phyloP scores from a whole-genome alignment of 805 yeast genomes.

The Candida palmyrensis region DNA sequence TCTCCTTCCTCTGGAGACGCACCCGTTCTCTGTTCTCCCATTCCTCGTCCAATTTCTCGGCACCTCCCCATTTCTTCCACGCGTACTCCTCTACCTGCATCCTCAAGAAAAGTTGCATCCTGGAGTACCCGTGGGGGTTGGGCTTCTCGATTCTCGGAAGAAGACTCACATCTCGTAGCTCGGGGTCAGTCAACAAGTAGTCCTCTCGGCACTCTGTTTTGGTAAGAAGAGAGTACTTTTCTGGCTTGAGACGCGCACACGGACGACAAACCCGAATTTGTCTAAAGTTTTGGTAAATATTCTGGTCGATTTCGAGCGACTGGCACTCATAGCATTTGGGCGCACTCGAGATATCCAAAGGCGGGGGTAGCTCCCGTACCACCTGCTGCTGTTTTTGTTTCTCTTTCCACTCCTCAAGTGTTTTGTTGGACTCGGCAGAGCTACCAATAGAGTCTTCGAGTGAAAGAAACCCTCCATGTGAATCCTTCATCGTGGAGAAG shows the following conservation, averaged over 20 bases:
- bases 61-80: conserved; percentile 90
- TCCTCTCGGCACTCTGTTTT: conserved; percentile 95
- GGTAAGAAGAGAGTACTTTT: conserved; percentile 84
- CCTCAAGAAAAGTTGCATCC: conserved; percentile 89
- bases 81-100: conserved; percentile 93
- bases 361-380: conserved; percentile 60
- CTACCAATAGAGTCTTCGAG: conserved; percentile 15
- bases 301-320: conserved; percentile 74
- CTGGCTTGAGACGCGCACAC: conserved; percentile 71
- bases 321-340: conserved; percentile 83
- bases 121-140: conserved; percentile 88
- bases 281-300: conserved; percentile 62
- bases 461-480: conserved; percentile 77
- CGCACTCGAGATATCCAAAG: conserved; percentile 64
- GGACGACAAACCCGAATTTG: conserved; percentile 69
- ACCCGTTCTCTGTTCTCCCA: conserved; percentile 79
- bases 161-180: conserved; percentile 62
- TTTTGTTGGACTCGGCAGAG: conserved; percentile 13
- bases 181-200: conserved; percentile 91
- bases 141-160: conserved; percentile 82
- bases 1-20: conserved; percentile 69
- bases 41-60: conserved; percentile 85
- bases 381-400: conserved; percentile 35
- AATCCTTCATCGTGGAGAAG: conserved; percentile 84
- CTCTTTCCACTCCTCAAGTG: conserved; percentile 44